Conservation (phyloP, 2,329 filamentous ascomycete species). For the Xylariaceae sp. region DNA sequence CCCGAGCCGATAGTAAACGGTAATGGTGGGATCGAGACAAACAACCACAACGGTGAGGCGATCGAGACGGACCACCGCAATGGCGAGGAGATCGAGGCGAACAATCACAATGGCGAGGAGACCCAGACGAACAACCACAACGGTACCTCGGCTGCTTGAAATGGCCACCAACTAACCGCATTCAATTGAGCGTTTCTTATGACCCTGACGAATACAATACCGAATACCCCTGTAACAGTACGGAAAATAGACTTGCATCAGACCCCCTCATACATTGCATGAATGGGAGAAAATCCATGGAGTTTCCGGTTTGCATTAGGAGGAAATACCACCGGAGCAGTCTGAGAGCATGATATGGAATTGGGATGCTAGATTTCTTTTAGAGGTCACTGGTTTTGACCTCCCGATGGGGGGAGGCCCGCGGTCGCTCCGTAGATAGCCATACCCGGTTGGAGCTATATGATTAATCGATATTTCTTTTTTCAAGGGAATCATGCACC, state of each 20-base stretch:
- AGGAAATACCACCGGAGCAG: background rate
- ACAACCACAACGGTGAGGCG: slow-evolving; percentile 4
- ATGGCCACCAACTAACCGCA: background rate
- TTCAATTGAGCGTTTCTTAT: background rate
- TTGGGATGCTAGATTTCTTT: too few relatives aligned
- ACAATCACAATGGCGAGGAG: too few relatives aligned
- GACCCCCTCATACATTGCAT: slow-evolving; percentile 19
- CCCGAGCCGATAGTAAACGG: slow-evolving; percentile 19
- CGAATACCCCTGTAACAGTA: slow-evolving; percentile 14
- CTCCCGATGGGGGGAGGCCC: background rate
- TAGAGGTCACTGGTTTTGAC: background rate
- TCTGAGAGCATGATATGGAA: background rate
- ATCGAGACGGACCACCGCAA: slow-evolving; percentile 3
- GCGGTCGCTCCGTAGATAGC: background rate
- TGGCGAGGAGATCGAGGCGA: too few relatives aligned
- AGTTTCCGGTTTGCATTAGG: slow-evolving; percentile 5
- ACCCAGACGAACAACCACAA: background rate
- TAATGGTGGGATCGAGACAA: slow-evolving; percentile 7
- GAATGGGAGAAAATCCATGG: slow-evolving; percentile 11
- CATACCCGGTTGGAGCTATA: background rate
- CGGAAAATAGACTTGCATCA: slow-evolving; percentile 17
- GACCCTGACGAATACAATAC: slow-evolving; percentile 12
- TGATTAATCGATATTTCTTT: background rate
- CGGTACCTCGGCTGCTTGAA: slow-evolving; percentile 6
- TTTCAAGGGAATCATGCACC: background rate